Conservation (phyloP, 2,329 filamentous ascomycete species). For the Fragosphaeria purpurea region DNA sequence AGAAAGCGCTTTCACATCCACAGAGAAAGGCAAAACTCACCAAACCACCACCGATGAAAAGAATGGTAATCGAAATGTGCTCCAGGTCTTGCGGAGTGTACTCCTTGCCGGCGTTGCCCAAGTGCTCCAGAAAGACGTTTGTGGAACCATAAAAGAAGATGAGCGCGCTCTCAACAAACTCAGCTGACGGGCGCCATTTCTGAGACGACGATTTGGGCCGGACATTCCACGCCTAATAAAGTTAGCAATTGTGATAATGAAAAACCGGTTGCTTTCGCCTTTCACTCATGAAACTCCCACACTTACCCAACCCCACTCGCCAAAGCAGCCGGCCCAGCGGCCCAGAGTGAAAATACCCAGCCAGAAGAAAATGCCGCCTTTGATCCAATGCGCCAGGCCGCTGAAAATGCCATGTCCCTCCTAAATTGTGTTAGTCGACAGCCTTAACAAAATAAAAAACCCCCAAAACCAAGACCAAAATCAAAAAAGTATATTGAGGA, state of each 20-base stretch:
- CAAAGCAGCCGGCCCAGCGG: slow-evolving; percentile 83
- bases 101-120: slow-evolving; percentile 55
- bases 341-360: slow-evolving; percentile 80
- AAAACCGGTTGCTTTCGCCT: no score
- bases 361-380: slow-evolving; percentile 92
- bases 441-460: no score
- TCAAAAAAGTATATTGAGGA: no score
- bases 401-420: slow-evolving; percentile 63
- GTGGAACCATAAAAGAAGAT: slow-evolving; percentile 84
- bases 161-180: slow-evolving; percentile 81
- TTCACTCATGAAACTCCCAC: not conserved
- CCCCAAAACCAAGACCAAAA: no score
- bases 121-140: slow-evolving; percentile 88
- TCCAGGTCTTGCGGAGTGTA: slow-evolving; percentile 80
- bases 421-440: slow-evolving; percentile 28
- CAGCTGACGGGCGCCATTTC: slow-evolving; percentile 66
- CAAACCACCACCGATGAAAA: slow-evolving; percentile 88
- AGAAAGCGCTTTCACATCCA: not conserved
- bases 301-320: slow-evolving; percentile 73
- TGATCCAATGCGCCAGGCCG: slow-evolving; percentile 86
- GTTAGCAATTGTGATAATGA: not conserved
- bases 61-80: slow-evolving; percentile 82
- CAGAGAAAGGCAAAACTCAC: slow-evolving; percentile 37
- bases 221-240: slow-evolving; percentile 67
- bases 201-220: slow-evolving; percentile 50